These are phyloP conservation scores for Chaetomiaceae sp. DNA, from an alignment of 2,329 filamentous ascomycete species.

Conservation along the genomic window DNA sequence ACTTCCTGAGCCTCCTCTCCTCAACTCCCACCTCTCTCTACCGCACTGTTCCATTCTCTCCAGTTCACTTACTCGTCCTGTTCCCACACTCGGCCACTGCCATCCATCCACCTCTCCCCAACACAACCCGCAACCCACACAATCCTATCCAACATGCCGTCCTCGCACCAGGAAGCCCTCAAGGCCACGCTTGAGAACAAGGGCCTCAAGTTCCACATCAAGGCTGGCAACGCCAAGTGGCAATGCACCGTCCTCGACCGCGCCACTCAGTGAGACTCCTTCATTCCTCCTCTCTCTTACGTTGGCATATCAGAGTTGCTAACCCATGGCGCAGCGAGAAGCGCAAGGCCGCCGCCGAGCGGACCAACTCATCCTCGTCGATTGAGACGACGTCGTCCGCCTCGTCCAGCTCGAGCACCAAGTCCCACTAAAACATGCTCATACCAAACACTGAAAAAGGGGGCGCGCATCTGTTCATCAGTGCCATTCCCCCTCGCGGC, in stretches of 20 bases:
- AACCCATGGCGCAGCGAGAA: constrained; percentile 24
- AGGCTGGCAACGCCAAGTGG: constrained; percentile 37
- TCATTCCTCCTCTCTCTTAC: background rate
- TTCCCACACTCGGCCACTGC: background rate
- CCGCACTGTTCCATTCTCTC: background rate
- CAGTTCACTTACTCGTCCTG: background rate
- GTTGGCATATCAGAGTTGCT: constrained; percentile 2
- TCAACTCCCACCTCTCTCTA: constrained; percentile 1
- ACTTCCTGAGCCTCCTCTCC: background rate
- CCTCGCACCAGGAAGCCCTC: constrained; percentile 17
- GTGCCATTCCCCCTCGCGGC: background rate
- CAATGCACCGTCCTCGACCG: constrained; percentile 44
- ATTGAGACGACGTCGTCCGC: constrained; percentile 10
- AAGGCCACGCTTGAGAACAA: constrained; percentile 34
- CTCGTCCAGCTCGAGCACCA: constrained; percentile 16
- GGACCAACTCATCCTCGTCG: constrained; percentile 20
- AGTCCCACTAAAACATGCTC: constrained; percentile 15
- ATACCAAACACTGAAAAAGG: background rate
- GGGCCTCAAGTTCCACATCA: constrained; percentile 45
- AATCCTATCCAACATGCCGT: constrained; percentile 20
- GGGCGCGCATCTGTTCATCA: background rate
- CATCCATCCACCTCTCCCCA: background rate
- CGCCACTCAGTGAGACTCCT: constrained; percentile 38
- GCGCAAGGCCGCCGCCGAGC: constrained; percentile 22
- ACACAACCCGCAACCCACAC: background rate